Percentiles rank a stretch among this genome's conserved stretches.
These are phyloP conservation scores for Astrothelium macrocarpum DNA, from an alignment of 495 filamentous ascomycete species.

Conservation along the genomic window DNA sequence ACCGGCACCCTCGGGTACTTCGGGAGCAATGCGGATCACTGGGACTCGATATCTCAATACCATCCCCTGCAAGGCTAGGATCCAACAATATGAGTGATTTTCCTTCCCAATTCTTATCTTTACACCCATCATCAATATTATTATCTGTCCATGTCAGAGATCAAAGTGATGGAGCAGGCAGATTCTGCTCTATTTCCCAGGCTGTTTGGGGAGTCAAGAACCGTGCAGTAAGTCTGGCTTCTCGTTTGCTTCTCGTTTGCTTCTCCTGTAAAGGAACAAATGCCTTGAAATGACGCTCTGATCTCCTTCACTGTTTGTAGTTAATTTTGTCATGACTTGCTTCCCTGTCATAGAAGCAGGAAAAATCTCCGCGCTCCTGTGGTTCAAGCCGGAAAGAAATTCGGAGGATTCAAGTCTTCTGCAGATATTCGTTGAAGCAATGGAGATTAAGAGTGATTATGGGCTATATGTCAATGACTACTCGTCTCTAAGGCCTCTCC, in stretches of 20 bases:
- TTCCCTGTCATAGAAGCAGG: background rate
- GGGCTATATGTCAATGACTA: background rate
- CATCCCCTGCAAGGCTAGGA: background rate
- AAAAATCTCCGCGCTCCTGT: background rate
- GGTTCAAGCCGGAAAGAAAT: background rate
- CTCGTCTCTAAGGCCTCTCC: background rate
- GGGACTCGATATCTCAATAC: no score
- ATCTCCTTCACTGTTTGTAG: background rate
- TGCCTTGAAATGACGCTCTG: background rate
- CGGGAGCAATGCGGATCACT: no score
- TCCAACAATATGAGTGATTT: background rate
- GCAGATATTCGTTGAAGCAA: no score
- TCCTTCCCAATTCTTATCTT: background rate
- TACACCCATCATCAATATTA: background rate
- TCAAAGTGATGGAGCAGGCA: background rate
- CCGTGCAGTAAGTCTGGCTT: background rate
- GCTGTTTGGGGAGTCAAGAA: background rate
- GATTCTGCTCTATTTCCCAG: background rate
- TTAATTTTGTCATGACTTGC: background rate
- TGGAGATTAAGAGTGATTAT: no score
- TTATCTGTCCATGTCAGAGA: background rate
- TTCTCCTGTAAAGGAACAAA: background rate
- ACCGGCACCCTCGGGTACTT: no score
- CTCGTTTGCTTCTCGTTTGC: background rate
- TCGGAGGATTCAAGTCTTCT: no score